These are phyloP conservation scores for Coelomomyces lativittatus DNA, from an alignment of 371 early-diverging fungal genomes.

Conservation along the genomic window DNA sequence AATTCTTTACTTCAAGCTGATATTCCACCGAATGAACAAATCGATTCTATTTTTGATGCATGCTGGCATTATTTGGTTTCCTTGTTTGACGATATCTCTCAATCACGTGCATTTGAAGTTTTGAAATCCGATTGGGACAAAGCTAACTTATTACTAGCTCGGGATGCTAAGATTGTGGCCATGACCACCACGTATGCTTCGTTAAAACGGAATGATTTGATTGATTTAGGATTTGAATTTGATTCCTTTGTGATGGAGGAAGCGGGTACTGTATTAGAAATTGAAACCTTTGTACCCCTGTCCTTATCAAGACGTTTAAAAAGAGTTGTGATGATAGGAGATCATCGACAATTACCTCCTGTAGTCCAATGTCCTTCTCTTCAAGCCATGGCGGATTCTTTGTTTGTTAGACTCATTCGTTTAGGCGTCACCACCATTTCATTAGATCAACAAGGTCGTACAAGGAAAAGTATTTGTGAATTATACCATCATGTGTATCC, in stretches of 20 bases:
- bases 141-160: constrained; percentile 71
- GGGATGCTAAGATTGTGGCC: constrained; percentile 86
- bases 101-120: constrained; percentile 78
- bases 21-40: no score
- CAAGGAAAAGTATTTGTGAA: constrained; percentile 41
- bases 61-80: constrained; percentile 59
- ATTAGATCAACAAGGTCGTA: constrained; percentile 53
- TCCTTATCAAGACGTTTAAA: constrained; percentile 60
- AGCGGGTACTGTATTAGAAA: constrained; percentile 87
- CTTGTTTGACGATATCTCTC: constrained; percentile 54
- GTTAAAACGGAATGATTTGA: constrained; percentile 41
- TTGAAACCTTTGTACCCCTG: constrained; percentile 86
- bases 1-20: no score
- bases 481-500: constrained; percentile 70
- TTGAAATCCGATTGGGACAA: constrained; percentile 58
- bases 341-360: constrained; percentile 88
- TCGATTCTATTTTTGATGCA: constrained; percentile 52
- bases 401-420: constrained; percentile 74
- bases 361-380: constrained; percentile 70
- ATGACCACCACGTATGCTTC: constrained; percentile 92
- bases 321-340: constrained; percentile 87
- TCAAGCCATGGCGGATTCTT: constrained; percentile 60
- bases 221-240: constrained; percentile 69
- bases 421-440: constrained; percentile 69
- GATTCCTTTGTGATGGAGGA: constrained; percentile 94